Conservation (phyloP, 331 rosid genomes). For the Stylosanthes scabra region DNA sequence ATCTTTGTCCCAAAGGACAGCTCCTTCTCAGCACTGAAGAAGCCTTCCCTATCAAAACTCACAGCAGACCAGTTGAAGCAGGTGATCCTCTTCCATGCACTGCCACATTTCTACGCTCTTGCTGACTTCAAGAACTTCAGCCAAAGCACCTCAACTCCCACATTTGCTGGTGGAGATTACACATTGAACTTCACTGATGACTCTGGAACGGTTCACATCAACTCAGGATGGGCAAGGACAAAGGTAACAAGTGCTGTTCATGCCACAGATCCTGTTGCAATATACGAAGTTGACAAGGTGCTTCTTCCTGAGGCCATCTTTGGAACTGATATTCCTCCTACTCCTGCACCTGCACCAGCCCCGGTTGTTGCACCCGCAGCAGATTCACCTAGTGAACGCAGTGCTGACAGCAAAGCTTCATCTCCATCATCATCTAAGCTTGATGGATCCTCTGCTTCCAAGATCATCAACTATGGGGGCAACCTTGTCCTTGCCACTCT, state of each 20-base stretch:
- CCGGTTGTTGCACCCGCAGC: conserved; percentile 77
- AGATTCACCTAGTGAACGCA: conserved; percentile 60
- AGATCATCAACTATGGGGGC: conserved; percentile 59
- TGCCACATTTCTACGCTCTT: conserved; percentile 80
- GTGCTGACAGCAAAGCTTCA: conserved; percentile 44
- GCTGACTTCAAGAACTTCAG: conserved; percentile 80
- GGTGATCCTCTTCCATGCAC: conserved; percentile 78
- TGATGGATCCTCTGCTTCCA: conserved; percentile 61
- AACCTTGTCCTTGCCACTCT: conserved; percentile 64
- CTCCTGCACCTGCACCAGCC: conserved; percentile 81
- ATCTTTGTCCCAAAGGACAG: conserved; percentile 82
- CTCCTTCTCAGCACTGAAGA: conserved; percentile 68
- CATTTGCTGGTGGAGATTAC: conserved; percentile 84
- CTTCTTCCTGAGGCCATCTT: conserved; percentile 93
- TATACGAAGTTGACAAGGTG: conserved; percentile 81
- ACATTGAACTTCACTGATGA: conserved; percentile 79
- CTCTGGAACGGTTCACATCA: conserved; percentile 65
- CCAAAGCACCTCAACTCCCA: conserved; percentile 57
- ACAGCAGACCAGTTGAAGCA: conserved; percentile 73
- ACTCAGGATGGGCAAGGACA: conserved; percentile 84
- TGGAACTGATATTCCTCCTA: conserved; percentile 85
- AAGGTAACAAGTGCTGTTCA: conserved; percentile 86
- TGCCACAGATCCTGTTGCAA: conserved; percentile 86
- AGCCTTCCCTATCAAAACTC: conserved; percentile 72
- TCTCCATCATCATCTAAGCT: conserved; percentile 61